These are phyloP conservation scores for Alternaria dauci DNA, from an alignment of 2,329 filamentous ascomycete genomes.

Conservation along the genomic window DNA sequence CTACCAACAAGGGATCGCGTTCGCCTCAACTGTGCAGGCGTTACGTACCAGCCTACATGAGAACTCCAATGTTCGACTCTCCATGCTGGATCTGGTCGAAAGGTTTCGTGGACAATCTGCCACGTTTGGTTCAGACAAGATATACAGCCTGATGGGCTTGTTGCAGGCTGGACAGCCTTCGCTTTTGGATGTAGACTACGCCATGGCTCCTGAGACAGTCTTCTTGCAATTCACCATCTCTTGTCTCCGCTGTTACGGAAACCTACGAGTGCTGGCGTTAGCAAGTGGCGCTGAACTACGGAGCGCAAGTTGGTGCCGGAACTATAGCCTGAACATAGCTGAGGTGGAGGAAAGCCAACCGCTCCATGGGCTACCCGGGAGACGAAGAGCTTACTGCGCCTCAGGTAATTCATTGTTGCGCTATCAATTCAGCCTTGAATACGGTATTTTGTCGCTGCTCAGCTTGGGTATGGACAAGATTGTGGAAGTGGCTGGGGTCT, in stretches of 20 bases:
- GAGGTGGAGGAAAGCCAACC: neutral
- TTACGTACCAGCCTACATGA: neutral
- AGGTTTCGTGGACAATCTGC: constrained; percentile 14
- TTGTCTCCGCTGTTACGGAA: constrained; percentile 1
- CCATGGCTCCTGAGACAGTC: constrained; percentile 2
- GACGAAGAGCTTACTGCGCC: neutral
- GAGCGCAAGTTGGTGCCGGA: constrained; percentile 15
- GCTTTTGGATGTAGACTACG: constrained; percentile 1
- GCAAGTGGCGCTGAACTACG: neutral
- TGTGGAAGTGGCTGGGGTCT: too few species aligned
- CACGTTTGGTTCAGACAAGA: constrained; percentile 14
- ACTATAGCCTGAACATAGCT: constrained; percentile 3
- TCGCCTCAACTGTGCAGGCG: neutral
- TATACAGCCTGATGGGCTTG: constrained; percentile 2
- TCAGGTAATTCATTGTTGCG: too few species aligned
- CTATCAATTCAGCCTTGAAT: too few species aligned
- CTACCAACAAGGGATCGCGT: neutral
- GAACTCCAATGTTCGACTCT: neutral
- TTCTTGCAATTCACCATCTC: constrained; percentile 14
- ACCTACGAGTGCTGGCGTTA: constrained; percentile 4
- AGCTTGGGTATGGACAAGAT: too few species aligned
- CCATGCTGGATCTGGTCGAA: neutral
- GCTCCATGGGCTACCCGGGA: neutral
- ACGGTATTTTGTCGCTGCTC: too few species aligned
- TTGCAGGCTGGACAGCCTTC: too few species aligned